A percentile compares a stretch with the other conserved stretches of the same genome.
phyloP scores from a whole-genome alignment of 352 stramenopile genomes.

The Pythium volutum region DNA sequence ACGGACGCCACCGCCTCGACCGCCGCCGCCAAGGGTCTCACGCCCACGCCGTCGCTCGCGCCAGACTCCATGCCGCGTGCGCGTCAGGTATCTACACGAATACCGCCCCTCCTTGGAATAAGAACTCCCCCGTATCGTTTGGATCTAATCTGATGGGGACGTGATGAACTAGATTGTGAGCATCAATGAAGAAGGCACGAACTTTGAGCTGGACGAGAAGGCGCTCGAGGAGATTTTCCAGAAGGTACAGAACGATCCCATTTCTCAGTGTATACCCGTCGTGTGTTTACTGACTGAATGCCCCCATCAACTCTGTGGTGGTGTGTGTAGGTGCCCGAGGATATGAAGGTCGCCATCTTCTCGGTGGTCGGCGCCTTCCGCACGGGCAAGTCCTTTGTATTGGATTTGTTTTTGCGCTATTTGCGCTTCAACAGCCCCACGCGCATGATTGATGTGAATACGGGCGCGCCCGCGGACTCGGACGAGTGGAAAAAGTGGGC shows the following conservation, averaged over 20 bases:
- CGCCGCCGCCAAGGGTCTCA: conserved; percentile 15
- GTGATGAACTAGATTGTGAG: conserved; percentile 60
- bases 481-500: conserved; percentile 72
- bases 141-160: neutral
- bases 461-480: conserved; percentile 24
- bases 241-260: conserved; percentile 12
- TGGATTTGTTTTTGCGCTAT: conserved; percentile 98
- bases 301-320: neutral
- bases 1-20: conserved; percentile 3
- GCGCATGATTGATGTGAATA: conserved; percentile 40
- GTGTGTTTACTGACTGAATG: neutral
- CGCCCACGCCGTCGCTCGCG: conserved; percentile 23
- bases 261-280: neutral
- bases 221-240: conserved; percentile 64
- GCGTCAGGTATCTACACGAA: conserved; percentile 32
- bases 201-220: conserved; percentile 77
- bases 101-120: neutral
- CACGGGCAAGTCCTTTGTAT: conserved; percentile 98
- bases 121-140: neutral
- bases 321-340: conserved; percentile 69
- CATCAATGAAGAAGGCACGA: conserved; percentile 86
- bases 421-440: conserved; percentile 75
- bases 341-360: conserved; percentile 97
- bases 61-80: conserved; percentile 39
- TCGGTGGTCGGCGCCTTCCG: conserved; percentile 98